Conservation (phyloP, 345 rosid genomes). For the Alliaria petiolata region DNA sequence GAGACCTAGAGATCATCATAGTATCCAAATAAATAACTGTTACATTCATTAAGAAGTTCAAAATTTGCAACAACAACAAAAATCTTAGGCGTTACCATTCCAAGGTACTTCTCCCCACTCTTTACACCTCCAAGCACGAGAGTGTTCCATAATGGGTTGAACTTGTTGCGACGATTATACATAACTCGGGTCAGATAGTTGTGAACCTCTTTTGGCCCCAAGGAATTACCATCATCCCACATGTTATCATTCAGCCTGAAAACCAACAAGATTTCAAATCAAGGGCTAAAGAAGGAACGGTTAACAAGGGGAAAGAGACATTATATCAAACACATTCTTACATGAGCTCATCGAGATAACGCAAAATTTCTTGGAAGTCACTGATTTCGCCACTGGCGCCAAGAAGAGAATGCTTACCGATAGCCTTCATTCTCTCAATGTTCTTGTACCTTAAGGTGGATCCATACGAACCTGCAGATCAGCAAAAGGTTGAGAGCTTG, state of each 20-base stretch:
- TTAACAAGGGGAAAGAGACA: neutral
- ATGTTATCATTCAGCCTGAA: slow-evolving; percentile 80
- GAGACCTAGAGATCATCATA: slow-evolving; percentile 53
- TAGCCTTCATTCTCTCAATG: slow-evolving; percentile 69
- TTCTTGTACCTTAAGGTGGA: slow-evolving; percentile 86
- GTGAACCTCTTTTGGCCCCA: slow-evolving; percentile 97
- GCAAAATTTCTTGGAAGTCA: slow-evolving; percentile 85
- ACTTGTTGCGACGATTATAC: slow-evolving; percentile 92
- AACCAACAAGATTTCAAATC: slow-evolving; percentile 9
- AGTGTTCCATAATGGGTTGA: slow-evolving; percentile 87
- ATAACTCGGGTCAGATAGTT: slow-evolving; percentile 80
- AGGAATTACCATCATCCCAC: slow-evolving; percentile 98
- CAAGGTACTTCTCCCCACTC: slow-evolving; percentile 87
- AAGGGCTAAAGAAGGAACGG: slow-evolving; percentile 3
- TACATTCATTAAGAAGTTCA: neutral
- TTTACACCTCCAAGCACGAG: slow-evolving; percentile 92
- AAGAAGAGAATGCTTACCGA: slow-evolving; percentile 88
- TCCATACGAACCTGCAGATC: slow-evolving; percentile 73
- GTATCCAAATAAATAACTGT: neutral
- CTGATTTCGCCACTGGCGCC: slow-evolving; percentile 95
- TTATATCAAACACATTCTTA: slow-evolving; percentile 31
- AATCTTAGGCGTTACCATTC: slow-evolving; percentile 48
- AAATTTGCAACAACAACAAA: neutral
- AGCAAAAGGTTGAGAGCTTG: neutral
- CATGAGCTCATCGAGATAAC: slow-evolving; percentile 84